These are phyloP conservation scores for Fusarium sp. DNA, from an alignment of 2,329 filamentous ascomycete species.

Conservation along the genomic window DNA sequence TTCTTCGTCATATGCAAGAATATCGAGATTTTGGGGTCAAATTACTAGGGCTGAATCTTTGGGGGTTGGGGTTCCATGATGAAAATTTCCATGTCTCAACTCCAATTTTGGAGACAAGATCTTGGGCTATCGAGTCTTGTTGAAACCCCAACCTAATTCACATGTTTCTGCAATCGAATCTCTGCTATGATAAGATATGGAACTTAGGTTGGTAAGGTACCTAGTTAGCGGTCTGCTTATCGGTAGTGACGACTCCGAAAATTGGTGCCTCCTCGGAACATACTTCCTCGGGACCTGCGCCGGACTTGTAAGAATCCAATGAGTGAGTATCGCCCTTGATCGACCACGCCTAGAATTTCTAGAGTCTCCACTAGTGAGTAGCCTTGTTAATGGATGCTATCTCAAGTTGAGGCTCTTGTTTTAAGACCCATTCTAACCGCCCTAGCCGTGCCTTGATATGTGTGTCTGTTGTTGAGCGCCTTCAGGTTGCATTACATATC, in stretches of 20 bases:
- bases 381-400: neutral
- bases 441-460: neutral
- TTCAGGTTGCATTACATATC: neutral
- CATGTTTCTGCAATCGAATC: slow-evolving; percentile 9
- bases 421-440: slow-evolving; percentile 1
- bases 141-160: slow-evolving; percentile 41
- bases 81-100: slow-evolving; percentile 20
- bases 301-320: slow-evolving; percentile 19
- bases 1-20: neutral
- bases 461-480: slow-evolving; percentile 6
- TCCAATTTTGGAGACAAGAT: slow-evolving; percentile 8
- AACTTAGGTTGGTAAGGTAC: too few relatives aligned
- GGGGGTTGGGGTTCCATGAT: slow-evolving; percentile 41
- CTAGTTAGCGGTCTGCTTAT: slow-evolving; percentile 13
- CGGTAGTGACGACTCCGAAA: slow-evolving; percentile 25
- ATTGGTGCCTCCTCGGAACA: slow-evolving; percentile 29
- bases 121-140: slow-evolving; percentile 13
- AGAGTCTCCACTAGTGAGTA: slow-evolving; percentile 6
- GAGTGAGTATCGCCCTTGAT: neutral
- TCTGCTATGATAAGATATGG: neutral
- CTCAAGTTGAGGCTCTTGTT: slow-evolving; percentile 31
- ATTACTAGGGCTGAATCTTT: slow-evolving; percentile 30
- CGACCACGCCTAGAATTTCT: neutral
- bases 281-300: slow-evolving; percentile 28
- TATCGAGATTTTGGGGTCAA: slow-evolving; percentile 31